Percentiles rank a stretch among this genome's conserved stretches.
phyloP scores from a whole-genome alignment of 2,329 filamentous ascomycete species.

The Lasiodiplodia sp. region DNA sequence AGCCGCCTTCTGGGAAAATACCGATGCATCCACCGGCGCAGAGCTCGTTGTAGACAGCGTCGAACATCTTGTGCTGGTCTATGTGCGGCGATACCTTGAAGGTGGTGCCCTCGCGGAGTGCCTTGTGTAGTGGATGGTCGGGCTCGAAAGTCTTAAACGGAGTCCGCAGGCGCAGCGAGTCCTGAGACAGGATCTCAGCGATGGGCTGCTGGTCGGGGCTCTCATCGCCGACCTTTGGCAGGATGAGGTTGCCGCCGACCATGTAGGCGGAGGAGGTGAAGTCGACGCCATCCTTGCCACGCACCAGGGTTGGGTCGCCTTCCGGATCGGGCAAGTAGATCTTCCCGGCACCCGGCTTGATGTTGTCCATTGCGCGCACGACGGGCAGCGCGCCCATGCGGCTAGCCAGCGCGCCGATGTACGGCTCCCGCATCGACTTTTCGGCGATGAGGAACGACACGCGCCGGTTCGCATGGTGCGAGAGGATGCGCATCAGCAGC shows the following conservation, averaged over 20 bases:
- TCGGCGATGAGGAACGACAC: conserved; percentile 30
- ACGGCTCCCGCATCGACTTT: conserved; percentile 28
- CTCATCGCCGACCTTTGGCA: conserved; percentile 19
- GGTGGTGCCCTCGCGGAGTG: conserved; percentile 16
- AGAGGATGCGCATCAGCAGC: conserved; percentile 28
- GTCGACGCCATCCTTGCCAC: conserved; percentile 12
- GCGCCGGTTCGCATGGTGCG: conserved; percentile 19
- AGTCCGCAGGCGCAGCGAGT: conserved; percentile 15
- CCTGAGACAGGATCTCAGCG: conserved; percentile 23
- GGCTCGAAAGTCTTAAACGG: conserved; percentile 23
- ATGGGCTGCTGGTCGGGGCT: conserved; percentile 29
- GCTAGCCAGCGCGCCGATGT: conserved; percentile 25
- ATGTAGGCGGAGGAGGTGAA: conserved; percentile 21
- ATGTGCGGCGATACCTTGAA: conserved; percentile 31
- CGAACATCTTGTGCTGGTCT: conserved; percentile 30
- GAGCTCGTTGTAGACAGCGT: conserved; percentile 30
- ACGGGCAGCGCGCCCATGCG: conserved; percentile 29
- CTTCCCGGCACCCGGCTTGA: conserved; percentile 27
- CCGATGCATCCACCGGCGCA: conserved; percentile 29
- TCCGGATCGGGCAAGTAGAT: conserved; percentile 30
- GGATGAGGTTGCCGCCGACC: conserved; percentile 21
- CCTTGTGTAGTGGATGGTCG: conserved; percentile 16
- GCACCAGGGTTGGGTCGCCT: conserved; percentile 27
- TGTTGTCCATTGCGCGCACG: conserved; percentile 29
- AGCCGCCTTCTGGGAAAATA: conserved; percentile 32